Evolutionary conservation across 768 basidiomycete genomes (phyloP).

Genomic region (Leccinum uliginosum): DNA sequence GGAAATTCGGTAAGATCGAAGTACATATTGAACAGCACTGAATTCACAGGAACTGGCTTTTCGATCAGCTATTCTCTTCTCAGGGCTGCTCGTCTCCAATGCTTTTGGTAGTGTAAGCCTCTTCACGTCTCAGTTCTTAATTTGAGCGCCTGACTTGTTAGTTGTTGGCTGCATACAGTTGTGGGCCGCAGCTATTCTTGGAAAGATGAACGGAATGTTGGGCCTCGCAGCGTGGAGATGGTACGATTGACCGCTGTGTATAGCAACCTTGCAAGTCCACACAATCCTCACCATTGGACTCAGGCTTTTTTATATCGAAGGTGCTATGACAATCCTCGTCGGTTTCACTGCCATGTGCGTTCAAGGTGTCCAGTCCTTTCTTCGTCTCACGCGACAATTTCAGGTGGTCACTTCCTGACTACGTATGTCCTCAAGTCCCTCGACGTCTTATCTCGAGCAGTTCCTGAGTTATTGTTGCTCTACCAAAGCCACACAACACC

Average conservation of each 20-base stretch:
- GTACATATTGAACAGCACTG: background rate
- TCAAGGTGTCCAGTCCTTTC: background rate
- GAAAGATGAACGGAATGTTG: constrained; percentile 60
- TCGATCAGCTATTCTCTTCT: constrained; percentile 56
- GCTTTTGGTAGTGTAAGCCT: constrained; percentile 59
- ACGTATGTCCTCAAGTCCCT: constrained; percentile 35
- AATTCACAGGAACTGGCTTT: constrained; percentile 60
- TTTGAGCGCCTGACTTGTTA: background rate
- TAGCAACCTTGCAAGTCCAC: background rate
- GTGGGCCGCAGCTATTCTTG: constrained; percentile 69
- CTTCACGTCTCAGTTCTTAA: background rate
- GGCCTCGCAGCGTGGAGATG: constrained; percentile 73
- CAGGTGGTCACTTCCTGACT: constrained; percentile 59
- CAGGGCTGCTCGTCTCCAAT: constrained; percentile 55
- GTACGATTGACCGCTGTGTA: constrained; percentile 27
- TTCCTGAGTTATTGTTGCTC: background rate
- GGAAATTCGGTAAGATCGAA: background rate
- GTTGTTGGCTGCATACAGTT: constrained; percentile 35
- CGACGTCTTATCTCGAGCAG: background rate
- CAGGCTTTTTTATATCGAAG: constrained; percentile 74
- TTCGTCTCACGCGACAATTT: background rate
- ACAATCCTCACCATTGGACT: background rate
- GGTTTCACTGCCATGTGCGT: constrained; percentile 51
- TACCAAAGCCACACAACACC: constrained; percentile 55
- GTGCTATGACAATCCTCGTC: constrained; percentile 56